Evolutionary conservation across 495 filamentous ascomycete species (phyloP), one percentile per base, ranked within the genome.

Genomic region (Penicillium bovifimosum): DNA sequence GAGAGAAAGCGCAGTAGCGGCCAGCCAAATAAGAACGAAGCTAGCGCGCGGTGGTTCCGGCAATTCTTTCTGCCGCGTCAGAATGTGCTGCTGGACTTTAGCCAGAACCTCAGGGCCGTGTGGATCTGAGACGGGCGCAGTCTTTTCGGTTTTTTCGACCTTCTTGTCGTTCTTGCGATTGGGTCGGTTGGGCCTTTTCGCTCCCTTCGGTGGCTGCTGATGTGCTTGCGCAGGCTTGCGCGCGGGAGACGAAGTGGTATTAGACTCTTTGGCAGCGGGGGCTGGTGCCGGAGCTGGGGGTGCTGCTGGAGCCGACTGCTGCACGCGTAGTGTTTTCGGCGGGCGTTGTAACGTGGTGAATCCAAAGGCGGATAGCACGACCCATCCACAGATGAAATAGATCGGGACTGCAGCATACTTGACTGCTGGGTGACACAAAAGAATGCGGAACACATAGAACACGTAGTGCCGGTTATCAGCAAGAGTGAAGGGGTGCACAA

Each of bases 401-500:
- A 83, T 63, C 0, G 82, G 74, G 0, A 84, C 82, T 3, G 85
- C 83, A 13, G 79, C 64, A 63, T 95, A 95, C 31, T 86, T 83
- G 11, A 87, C 62, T 14, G 70, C 66, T 1, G 78, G 72, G 49
- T 89, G 81, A 18, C 73, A 72, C 47, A 95, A 82, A 9, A 90
- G 85, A 55, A 95, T 80, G 0, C 90, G 86, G 73, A 98, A 97
- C 51, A 93, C 76, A 68, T 98, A 98, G 71, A 98, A 98, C 50
- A 93, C 81, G 72, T 96, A 98, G 65, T 97, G 95, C 2, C 93
- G 77, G 70, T 98, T 98, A 65, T 98, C 93, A 27, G 93, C 93
- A 3, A 97, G 79, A 1, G 92, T 95, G 60, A 96, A 98, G 1
- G 93, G 93, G 65, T 98, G 93, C 47, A 98, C 82, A 52, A 95